phyloP scores from a whole-genome alignment of 306 rosid genomes.

The Argentina anserina region DNA sequence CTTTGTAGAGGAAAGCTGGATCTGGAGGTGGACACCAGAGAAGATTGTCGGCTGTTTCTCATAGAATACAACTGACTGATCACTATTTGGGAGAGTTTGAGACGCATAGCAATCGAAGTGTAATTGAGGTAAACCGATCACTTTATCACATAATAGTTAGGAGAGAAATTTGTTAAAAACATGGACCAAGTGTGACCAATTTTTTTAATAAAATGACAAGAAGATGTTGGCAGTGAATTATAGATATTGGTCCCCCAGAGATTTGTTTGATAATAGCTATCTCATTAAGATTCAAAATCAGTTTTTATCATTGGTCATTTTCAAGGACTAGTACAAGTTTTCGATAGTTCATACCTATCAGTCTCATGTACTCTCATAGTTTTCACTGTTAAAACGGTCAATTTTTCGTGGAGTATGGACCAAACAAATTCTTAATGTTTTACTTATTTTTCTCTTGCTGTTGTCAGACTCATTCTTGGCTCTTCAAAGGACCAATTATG shows the following conservation, averaged over 20 bases:
- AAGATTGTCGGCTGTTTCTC: conserved; percentile 47
- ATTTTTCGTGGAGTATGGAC: neutral
- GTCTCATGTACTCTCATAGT: neutral
- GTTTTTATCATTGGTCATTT: conserved; percentile 22
- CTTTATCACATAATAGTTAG: neutral
- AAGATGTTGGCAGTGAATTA: conserved; percentile 21
- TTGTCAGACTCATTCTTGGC: neutral
- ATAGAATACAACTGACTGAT: conserved; percentile 33
- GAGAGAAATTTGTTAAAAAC: neutral
- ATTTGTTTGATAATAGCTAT: conserved; percentile 14
- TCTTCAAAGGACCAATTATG: neutral
- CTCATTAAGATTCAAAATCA: neutral
- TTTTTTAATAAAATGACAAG: neutral
- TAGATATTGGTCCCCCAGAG: neutral
- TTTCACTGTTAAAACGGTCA: neutral
- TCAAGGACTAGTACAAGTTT: conserved; percentile 5
- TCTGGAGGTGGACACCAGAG: conserved; percentile 43
- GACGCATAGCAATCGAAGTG: conserved; percentile 36
- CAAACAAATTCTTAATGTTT: neutral
- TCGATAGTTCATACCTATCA: neutral
- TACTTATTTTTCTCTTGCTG: neutral
- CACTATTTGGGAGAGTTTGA: conserved; percentile 38
- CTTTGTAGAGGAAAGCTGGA: conserved; percentile 44
- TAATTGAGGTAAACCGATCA: conserved; percentile 50
- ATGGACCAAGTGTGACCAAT: neutral